These are phyloP conservation scores for Vitis hybrid DNA, from an alignment of 177 flowering plant genomes.

Conservation along the genomic window DNA sequence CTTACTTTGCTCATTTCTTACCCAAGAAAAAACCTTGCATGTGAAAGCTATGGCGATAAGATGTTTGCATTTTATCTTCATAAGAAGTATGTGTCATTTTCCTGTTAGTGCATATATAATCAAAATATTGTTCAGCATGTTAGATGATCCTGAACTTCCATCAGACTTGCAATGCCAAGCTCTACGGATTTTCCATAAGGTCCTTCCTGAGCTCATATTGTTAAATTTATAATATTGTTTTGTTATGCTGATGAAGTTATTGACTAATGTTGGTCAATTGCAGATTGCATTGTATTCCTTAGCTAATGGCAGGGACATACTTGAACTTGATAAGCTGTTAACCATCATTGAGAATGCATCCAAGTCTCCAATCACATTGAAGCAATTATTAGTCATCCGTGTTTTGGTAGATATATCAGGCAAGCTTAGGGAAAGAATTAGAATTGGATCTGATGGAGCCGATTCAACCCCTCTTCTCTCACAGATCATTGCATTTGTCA, in stretches of 20 bases:
- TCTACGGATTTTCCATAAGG: slow-evolving; percentile 57
- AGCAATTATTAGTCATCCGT: slow-evolving; percentile 35
- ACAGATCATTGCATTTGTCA: slow-evolving; percentile 33
- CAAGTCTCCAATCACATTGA: slow-evolving; percentile 26
- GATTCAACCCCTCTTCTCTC: slow-evolving; percentile 23
- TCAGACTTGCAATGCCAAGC: slow-evolving; percentile 43
- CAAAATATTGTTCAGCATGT: slow-evolving; percentile 30
- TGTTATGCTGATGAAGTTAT: background rate
- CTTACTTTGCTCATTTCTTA: slow-evolving; percentile 49
- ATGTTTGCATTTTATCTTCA: slow-evolving; percentile 42
- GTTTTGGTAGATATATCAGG: slow-evolving; percentile 40
- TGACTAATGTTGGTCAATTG: slow-evolving; percentile 18
- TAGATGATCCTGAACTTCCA: slow-evolving; percentile 38
- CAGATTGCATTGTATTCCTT: slow-evolving; percentile 38
- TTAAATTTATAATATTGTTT: background rate
- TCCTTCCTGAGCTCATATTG: slow-evolving; percentile 15
- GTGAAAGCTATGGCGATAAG: slow-evolving; percentile 46
- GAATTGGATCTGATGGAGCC: slow-evolving; percentile 20
- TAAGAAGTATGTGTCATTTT: slow-evolving; percentile 29
- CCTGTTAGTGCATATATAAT: slow-evolving; percentile 21
- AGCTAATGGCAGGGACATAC: slow-evolving; percentile 23
- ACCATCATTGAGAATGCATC: slow-evolving; percentile 34
- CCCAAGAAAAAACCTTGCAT: slow-evolving; percentile 25
- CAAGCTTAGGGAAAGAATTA: slow-evolving; percentile 24
- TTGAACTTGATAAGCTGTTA: slow-evolving; percentile 39